Evolutionary conservation across 2,329 filamentous ascomycete species (phyloP), one percentile per base, ranked within the genome.

Genomic region (Zymoseptoria passerinii): DNA sequence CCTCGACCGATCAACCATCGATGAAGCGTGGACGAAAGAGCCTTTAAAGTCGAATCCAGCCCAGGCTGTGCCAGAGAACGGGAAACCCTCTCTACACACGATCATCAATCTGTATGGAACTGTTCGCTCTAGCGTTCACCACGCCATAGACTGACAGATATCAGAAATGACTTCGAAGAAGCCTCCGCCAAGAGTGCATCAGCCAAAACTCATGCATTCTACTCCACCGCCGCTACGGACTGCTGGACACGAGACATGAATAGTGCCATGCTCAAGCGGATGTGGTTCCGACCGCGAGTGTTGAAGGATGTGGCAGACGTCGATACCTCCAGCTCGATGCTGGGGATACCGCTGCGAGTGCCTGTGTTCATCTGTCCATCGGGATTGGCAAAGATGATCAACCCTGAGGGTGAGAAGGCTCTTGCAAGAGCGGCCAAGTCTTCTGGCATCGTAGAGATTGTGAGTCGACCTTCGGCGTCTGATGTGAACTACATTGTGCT

Each of bases 11-110:
- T 61, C 58, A 4, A 65, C 68, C 27, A 54, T 69, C 16, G 57
- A 62, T n/a, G 49, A 60, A 18, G 48, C 57, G 44, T 66, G 62
- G 62, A 53, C 28, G 18, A 48, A 29, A 28, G 48, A 35, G 13
- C 50, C 56, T 6, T 28, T 60, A 8, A 54, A 57, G 8, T 29
- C 50, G 3, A 64, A 64, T 54, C 49, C 56, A 18, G 54, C 62
- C 0, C 62, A 64, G 44, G 60, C 58, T 9, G 56, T 54, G 3
- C 52, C 64, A 18, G 59, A 67, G 52, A 64, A 65, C 57, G 66
- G 65, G 52, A 78, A 76, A 68, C 76, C 77, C 4, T 72, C 77
- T 13, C 66, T 80, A 19, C 70, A 75, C 63, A 72, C 76, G 58
- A 75, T 78, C 61, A 72, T 79, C 63, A 78, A 75, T 64, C 63